A percentile compares a stretch with the other conserved stretches of the same genome.
Evolutionary conservation across 352 stramenopile species (phyloP).

Genomic region (Pythium insidiosum): DNA sequence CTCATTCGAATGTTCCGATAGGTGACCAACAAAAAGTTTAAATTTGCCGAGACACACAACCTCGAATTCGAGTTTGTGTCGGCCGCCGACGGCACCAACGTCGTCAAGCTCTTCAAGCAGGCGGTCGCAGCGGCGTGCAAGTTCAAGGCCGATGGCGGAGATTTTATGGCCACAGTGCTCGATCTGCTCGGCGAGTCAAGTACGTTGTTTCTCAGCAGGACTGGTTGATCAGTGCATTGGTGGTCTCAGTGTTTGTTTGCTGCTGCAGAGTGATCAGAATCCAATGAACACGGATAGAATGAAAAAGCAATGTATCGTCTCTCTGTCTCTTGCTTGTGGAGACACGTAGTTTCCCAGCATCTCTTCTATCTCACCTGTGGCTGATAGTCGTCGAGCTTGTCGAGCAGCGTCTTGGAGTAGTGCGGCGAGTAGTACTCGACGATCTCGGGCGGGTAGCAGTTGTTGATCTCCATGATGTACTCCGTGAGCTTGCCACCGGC

Average conservation of each 20-base stretch:
- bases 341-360: not conserved
- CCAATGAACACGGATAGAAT: no score
- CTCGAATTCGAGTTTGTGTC: slow-evolving; percentile 94
- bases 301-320: slow-evolving; percentile 1
- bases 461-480: slow-evolving; percentile 95
- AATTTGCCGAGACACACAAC: slow-evolving; percentile 92
- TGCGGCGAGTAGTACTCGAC: slow-evolving; percentile 96
- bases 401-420: slow-evolving; percentile 93
- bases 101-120: slow-evolving; percentile 93
- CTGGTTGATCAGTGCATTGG: no score
- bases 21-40: slow-evolving; percentile 96
- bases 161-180: slow-evolving; percentile 91
- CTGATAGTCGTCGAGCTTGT: slow-evolving; percentile 94
- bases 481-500: slow-evolving; percentile 91
- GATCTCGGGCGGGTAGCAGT: slow-evolving; percentile 93
- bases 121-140: slow-evolving; percentile 78
- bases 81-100: slow-evolving; percentile 92
- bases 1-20: slow-evolving; percentile 9
- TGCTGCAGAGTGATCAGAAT: slow-evolving; percentile 1
- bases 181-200: slow-evolving; percentile 78
- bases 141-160: slow-evolving; percentile 85
- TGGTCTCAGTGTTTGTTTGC: no score
- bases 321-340: not conserved
- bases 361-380: slow-evolving; percentile 73
- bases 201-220: slow-evolving; percentile 6